phyloP scores from a whole-genome alignment of 441 rosid genomes.

The Croton laevigatus region DNA sequence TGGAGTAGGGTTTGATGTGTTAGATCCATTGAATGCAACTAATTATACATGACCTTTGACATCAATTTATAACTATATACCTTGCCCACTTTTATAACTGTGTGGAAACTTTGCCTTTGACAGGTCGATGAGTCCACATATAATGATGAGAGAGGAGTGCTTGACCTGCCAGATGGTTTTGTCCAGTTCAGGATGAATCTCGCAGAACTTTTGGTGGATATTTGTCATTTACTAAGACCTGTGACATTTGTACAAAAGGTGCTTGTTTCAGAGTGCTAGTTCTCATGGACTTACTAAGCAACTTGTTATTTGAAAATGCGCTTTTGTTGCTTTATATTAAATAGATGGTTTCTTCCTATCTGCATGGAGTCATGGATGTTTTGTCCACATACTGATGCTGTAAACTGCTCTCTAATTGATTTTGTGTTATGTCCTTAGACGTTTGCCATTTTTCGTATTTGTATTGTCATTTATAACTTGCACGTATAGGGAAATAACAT shows the following conservation, averaged over 20 bases:
- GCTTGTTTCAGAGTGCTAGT: conserved; percentile 24
- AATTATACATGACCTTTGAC: background rate
- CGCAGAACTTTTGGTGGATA: conserved; percentile 86
- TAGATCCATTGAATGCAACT: conserved; percentile 9
- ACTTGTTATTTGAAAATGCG: background rate
- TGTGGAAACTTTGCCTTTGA: conserved; percentile 27
- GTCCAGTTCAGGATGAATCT: conserved; percentile 83
- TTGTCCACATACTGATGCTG: background rate
- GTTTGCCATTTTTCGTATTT: background rate
- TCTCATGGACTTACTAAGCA: background rate
- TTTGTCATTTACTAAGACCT: conserved; percentile 81
- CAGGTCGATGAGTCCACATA: conserved; percentile 88
- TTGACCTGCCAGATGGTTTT: conserved; percentile 86
- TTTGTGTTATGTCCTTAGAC: background rate
- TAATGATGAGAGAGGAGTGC: conserved; percentile 50
- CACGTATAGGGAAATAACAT: background rate
- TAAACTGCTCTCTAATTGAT: conserved; percentile 2
- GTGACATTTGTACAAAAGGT: conserved; percentile 75
- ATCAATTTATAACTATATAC: background rate
- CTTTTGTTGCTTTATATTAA: conserved; percentile 11
- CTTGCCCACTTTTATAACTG: background rate
- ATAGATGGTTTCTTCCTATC: background rate
- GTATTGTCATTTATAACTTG: background rate
- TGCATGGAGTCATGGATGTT: background rate
- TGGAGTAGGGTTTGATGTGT: conserved; percentile 2